These are phyloP conservation scores for Yamadazyma kitorensis DNA, from an alignment of 805 yeast species.

Conservation along the genomic window DNA sequence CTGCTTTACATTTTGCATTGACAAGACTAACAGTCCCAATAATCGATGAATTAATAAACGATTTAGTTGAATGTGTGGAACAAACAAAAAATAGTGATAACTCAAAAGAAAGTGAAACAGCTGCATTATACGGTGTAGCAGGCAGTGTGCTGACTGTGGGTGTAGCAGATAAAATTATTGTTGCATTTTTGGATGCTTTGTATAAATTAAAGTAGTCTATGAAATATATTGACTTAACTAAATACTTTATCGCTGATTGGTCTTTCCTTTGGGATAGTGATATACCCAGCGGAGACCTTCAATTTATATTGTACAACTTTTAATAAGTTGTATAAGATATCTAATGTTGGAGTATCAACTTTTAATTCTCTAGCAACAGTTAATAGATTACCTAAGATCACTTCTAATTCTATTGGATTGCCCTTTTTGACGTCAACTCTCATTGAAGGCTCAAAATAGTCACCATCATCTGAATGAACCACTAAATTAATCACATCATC, in stretches of 20 bases:
- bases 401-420: slow-evolving; percentile 37
- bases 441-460: slow-evolving; percentile 41
- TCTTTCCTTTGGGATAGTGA: slow-evolving; percentile 9
- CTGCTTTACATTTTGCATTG: slow-evolving; percentile 88
- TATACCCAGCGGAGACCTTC: slow-evolving; percentile 51
- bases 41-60: slow-evolving; percentile 56
- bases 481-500: slow-evolving; percentile 47
- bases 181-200: slow-evolving; percentile 76
- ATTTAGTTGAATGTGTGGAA: slow-evolving; percentile 44
- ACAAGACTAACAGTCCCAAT: slow-evolving; percentile 67
- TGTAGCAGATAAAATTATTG: slow-evolving; percentile 75
- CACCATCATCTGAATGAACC: slow-evolving; percentile 48
- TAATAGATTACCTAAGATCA: slow-evolving; percentile 38
- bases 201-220: slow-evolving; percentile 60
- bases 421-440: slow-evolving; percentile 34
- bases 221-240: no score
- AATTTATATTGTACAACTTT: slow-evolving; percentile 58
- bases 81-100: slow-evolving; percentile 27
- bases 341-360: slow-evolving; percentile 55
- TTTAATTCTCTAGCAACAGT: slow-evolving; percentile 34
- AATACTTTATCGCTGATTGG: slow-evolving; percentile 10
- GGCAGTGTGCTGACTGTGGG: slow-evolving; percentile 84
- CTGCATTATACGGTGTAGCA: slow-evolving; percentile 93
- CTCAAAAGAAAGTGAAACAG: slow-evolving; percentile 54
- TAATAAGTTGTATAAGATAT: slow-evolving; percentile 55